Percentiles rank a stretch among this genome's conserved stretches.
Conservation (phyloP, 192 early-diverging fungal genomes). For the Entrophospora sp. region DNA sequence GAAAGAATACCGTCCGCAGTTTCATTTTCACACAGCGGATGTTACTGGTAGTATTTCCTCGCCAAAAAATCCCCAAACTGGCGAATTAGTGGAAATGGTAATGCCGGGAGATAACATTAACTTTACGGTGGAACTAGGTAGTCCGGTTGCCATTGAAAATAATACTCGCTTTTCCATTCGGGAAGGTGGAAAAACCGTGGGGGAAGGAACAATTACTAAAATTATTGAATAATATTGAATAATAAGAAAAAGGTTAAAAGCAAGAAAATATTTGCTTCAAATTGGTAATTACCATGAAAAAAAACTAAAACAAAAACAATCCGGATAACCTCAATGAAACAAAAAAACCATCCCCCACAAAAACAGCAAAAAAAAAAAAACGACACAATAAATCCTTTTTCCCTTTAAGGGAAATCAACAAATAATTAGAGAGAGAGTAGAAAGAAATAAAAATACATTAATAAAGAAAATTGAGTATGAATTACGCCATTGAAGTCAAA, state of each 20-base stretch:
- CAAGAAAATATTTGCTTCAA: too few species aligned
- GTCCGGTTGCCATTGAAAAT: too few species aligned
- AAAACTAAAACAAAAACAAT: too few species aligned
- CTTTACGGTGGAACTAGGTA: slow-evolving; percentile 86
- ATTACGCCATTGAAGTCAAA: background rate
- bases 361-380: too few species aligned
- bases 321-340: too few species aligned
- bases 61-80: slow-evolving; percentile 67
- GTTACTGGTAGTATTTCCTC: slow-evolving; percentile 80
- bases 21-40: slow-evolving; percentile 95
- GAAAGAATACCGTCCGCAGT: slow-evolving; percentile 94
- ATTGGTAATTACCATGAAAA: too few species aligned
- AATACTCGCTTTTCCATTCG: slow-evolving; percentile 97
- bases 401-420: too few species aligned
- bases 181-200: slow-evolving; percentile 96
- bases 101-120: slow-evolving; percentile 97
- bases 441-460: too few species aligned
- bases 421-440: too few species aligned
- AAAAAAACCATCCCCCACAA: too few species aligned
- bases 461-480: background rate
- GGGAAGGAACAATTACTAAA: slow-evolving; percentile 83
- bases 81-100: slow-evolving; percentile 94
- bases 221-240: slow-evolving; percentile 63
- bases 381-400: too few species aligned
- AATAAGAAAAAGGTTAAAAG: too few species aligned